phyloP scores from a whole-genome alignment of 768 basidiomycete genomes.

The Boletus reticuloceps region DNA sequence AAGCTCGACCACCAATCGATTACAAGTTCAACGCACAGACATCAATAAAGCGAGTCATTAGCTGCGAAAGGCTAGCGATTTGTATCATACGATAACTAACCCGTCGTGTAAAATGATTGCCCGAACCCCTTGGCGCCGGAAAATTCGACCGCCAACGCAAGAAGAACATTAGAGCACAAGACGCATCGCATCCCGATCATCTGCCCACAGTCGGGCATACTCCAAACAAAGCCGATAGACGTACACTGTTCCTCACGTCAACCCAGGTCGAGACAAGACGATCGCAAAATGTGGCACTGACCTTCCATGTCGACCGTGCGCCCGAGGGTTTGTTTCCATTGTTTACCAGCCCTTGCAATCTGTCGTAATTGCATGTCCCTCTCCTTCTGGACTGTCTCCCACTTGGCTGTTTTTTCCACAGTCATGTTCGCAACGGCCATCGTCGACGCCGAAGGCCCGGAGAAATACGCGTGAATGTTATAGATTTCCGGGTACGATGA shows the following conservation, averaged over 20 bases:
- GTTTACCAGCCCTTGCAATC: conserved; percentile 89
- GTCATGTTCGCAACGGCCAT: conserved; percentile 54
- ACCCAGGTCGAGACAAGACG: not conserved
- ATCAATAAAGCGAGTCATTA: no score
- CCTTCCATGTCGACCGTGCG: conserved; percentile 91
- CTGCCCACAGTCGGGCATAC: conserved; percentile 81
- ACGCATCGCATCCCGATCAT: conserved; percentile 76
- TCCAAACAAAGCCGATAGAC: conserved; percentile 86
- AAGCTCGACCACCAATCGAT: no score
- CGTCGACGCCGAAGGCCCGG: conserved; percentile 68
- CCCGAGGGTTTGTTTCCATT: conserved; percentile 86
- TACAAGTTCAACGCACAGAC: no score
- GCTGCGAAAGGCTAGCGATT: no score
- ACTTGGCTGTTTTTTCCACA: conserved; percentile 24
- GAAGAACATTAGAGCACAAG: conserved; percentile 24
- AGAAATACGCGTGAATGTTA: conserved; percentile 92
- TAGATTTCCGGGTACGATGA: conserved; percentile 88
- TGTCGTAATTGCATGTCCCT: conserved; percentile 72
- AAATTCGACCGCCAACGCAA: no score
- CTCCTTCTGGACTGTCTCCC: conserved; percentile 40
- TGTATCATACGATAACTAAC: no score
- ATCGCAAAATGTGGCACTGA: conserved; percentile 33
- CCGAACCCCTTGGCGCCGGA: no score
- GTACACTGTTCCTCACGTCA: conserved; percentile 51
- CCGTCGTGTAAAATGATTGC: no score